A percentile compares a stretch with the other conserved stretches of the same genome.
phyloP scores from a whole-genome alignment of 2,329 filamentous ascomycete genomes.

The Neofusicoccum parvum region DNA sequence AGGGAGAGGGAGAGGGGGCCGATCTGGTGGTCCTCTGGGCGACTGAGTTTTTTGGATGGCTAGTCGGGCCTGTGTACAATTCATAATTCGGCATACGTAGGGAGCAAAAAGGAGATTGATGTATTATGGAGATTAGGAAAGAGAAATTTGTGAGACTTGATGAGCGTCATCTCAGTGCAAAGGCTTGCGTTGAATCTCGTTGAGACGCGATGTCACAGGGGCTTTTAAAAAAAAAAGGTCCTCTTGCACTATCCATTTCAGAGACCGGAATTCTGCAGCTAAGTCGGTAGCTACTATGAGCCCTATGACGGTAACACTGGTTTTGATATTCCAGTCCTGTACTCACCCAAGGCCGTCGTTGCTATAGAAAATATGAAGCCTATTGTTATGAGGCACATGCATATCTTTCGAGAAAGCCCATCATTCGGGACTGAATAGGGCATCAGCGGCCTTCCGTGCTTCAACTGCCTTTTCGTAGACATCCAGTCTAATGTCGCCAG shows the following conservation, averaged over 20 bases:
- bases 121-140: neutral
- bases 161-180: too few relatives aligned
- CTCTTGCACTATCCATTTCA: too few relatives aligned
- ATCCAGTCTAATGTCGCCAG: conserved; percentile 70
- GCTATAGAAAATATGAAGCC: too few relatives aligned
- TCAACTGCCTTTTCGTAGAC: conserved; percentile 65
- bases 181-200: too few relatives aligned
- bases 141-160: too few relatives aligned
- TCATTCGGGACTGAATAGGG: neutral
- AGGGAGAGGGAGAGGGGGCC: neutral
- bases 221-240: too few relatives aligned
- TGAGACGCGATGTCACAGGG: too few relatives aligned
- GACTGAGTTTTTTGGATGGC: neutral
- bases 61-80: neutral
- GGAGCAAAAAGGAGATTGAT: conserved; percentile 5
- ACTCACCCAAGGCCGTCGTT: too few relatives aligned
- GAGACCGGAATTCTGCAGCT: too few relatives aligned
- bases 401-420: neutral
- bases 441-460: conserved; percentile 17
- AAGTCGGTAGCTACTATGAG: too few relatives aligned
- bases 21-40: neutral
- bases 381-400: neutral
- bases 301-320: neutral
- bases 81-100: conserved; percentile 1
- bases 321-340: neutral